Conservation (phyloP, 148 eudicot species). For the Rheum nobile region DNA sequence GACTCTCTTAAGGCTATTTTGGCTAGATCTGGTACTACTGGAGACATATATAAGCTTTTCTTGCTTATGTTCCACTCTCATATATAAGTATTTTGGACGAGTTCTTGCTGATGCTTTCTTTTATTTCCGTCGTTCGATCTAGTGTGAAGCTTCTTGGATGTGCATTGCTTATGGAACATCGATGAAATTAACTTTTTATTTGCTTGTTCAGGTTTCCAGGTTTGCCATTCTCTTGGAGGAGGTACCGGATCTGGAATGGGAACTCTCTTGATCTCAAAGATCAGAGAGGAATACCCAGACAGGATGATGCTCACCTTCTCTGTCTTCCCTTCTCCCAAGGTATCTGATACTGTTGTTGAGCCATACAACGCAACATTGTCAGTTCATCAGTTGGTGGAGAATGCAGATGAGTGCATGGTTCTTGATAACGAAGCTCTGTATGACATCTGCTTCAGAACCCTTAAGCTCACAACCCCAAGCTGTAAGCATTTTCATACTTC, state of each 20-base stretch:
- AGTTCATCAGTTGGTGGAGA: conserved; percentile 13
- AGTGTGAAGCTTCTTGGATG: not conserved
- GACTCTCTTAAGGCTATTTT: not conserved
- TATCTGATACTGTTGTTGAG: conserved; percentile 13
- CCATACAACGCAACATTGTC: conserved; percentile 12
- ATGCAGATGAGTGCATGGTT: conserved; percentile 14
- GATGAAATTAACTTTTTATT: not conserved
- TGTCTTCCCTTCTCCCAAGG: conserved; percentile 11
- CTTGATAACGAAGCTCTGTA: conserved; percentile 9
- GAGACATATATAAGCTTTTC: not conserved
- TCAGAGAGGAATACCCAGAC: conserved; percentile 10
- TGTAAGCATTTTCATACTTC: not conserved
- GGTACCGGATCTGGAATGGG: conserved; percentile 15
- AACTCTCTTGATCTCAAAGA: conserved; percentile 11
- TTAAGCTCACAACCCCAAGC: conserved; percentile 12
- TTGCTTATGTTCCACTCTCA: not conserved
- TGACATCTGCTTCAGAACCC: conserved; percentile 11
- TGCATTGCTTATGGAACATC: not conserved
- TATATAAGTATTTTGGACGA: no score
- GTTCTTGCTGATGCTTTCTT: no score
- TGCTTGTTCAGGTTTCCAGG: conserved; percentile 8
- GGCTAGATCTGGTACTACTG: not conserved
- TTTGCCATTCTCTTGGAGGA: conserved; percentile 13
- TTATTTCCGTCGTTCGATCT: not conserved
- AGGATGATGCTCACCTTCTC: conserved; percentile 11